Evolutionary conservation across 768 basidiomycete genomes (phyloP).

Genomic region (Mycena haematopus): DNA sequence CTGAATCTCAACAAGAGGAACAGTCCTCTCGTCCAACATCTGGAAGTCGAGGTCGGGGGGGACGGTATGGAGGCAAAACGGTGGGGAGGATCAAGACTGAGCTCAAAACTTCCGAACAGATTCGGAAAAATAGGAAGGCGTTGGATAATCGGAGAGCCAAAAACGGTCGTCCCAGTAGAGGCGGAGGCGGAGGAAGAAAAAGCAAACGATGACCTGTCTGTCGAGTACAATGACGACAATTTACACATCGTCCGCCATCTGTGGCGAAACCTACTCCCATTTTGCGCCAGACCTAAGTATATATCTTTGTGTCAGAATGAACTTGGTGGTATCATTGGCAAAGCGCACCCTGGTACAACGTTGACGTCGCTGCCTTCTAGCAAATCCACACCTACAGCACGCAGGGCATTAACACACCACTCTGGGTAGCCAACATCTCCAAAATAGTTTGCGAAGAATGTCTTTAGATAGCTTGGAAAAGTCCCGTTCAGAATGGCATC

Average conservation of each 20-base stretch:
- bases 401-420: constrained; percentile 88
- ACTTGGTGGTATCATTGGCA: neutral
- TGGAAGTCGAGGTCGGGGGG: constrained; percentile 46
- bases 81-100: constrained; percentile 75
- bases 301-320: neutral
- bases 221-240: neutral
- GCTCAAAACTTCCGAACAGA: constrained; percentile 87
- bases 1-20: constrained; percentile 39
- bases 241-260: neutral
- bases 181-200: constrained; percentile 42
- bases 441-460: constrained; percentile 83
- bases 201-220: constrained; percentile 45
- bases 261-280: constrained; percentile 75
- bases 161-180: constrained; percentile 70
- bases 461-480: constrained; percentile 79
- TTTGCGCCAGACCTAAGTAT: constrained; percentile 52
- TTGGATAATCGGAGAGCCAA: constrained; percentile 73
- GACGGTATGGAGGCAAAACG: constrained; percentile 65
- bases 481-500: constrained; percentile 79
- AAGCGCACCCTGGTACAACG: constrained; percentile 56
- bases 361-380: constrained; percentile 58
- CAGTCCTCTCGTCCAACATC: constrained; percentile 26
- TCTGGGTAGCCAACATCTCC: constrained; percentile 79
- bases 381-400: constrained; percentile 84
- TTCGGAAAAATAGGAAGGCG: constrained; percentile 74